Conservation (phyloP, 768 basidiomycete genomes). For the Cystobasidiopsis lactophilus region DNA sequence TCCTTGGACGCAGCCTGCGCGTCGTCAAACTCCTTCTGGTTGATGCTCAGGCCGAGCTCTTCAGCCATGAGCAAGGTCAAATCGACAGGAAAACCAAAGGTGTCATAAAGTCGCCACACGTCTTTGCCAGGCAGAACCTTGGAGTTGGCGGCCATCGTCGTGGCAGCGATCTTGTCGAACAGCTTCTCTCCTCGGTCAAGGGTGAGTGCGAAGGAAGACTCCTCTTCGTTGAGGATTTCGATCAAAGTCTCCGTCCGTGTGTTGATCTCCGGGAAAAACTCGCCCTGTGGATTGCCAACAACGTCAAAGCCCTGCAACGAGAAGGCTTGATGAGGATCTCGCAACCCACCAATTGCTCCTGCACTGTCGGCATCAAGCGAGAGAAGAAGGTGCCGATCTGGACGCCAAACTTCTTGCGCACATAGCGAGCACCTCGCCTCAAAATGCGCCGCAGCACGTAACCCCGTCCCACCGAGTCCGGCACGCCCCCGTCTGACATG, state of each 20-base stretch:
- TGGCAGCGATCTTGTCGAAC: slow-evolving; percentile 64
- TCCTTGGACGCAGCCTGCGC: slow-evolving; percentile 75
- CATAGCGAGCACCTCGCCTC: slow-evolving; percentile 81
- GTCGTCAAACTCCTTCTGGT: slow-evolving; percentile 67
- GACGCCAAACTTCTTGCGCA: slow-evolving; percentile 78
- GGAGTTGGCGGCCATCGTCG: slow-evolving; percentile 39
- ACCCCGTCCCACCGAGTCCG: slow-evolving; percentile 85
- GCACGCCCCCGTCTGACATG: slow-evolving; percentile 84
- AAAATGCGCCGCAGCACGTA: slow-evolving; percentile 91
- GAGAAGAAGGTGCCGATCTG: slow-evolving; percentile 79
- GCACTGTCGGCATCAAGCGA: slow-evolving; percentile 63
- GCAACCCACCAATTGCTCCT: slow-evolving; percentile 56
- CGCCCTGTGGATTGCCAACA: slow-evolving; percentile 33
- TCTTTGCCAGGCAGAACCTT: slow-evolving; percentile 66
- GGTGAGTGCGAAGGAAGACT: slow-evolving; percentile 91
- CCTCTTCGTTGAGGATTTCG: slow-evolving; percentile 91
- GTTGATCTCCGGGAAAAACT: slow-evolving; percentile 77
- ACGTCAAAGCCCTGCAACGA: neutral
- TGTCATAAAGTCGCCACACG: slow-evolving; percentile 93
- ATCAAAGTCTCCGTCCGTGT: slow-evolving; percentile 62
- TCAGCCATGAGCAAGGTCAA: slow-evolving; percentile 92
- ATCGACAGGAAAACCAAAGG: slow-evolving; percentile 94
- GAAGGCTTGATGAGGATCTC: neutral
- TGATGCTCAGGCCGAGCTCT: slow-evolving; percentile 61
- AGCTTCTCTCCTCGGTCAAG: slow-evolving; percentile 88